A percentile compares a stretch with the other conserved stretches of the same genome.
Conservation (phyloP, 108 stramenopile species). For the Cylindrotheca fusiformis region DNA sequence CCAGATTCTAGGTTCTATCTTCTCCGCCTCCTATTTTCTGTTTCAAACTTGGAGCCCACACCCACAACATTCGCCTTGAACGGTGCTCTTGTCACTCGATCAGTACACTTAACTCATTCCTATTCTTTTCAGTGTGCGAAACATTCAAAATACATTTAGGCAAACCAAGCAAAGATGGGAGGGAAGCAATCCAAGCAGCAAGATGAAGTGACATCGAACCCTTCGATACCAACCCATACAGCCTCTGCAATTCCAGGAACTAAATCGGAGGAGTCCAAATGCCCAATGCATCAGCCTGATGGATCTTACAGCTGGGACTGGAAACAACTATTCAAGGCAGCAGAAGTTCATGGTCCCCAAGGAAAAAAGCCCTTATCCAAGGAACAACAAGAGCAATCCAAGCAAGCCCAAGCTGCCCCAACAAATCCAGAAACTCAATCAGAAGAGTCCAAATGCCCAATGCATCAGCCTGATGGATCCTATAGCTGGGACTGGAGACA, state of each 20-base stretch:
- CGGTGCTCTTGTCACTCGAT: too few species aligned
- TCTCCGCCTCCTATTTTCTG: not conserved
- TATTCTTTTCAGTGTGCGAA: too few species aligned
- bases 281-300: slow-evolving; percentile 42
- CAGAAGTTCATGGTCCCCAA: slow-evolving; percentile 29
- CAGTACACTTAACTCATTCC: too few species aligned
- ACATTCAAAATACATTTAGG: not conserved
- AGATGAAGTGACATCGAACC: slow-evolving; percentile 1
- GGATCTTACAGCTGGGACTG: slow-evolving; percentile 45
- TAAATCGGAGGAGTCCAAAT: slow-evolving; percentile 37
- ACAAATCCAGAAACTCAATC: slow-evolving; percentile 1
- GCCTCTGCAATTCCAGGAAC: not conserved
- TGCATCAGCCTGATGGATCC: slow-evolving; percentile 38
- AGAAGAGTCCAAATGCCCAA: slow-evolving; percentile 38
- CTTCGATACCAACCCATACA: not conserved
- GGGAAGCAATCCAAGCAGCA: slow-evolving; percentile 20
- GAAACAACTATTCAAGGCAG: slow-evolving; percentile 23
- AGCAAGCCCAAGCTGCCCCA: slow-evolving; percentile 1
- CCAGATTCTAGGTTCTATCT: not conserved
- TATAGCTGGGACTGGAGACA: slow-evolving; percentile 40
- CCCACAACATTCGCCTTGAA: too few species aligned
- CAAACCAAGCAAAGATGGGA: slow-evolving; percentile 16
- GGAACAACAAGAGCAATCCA: slow-evolving; percentile 26
- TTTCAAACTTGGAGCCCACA: too few species aligned
- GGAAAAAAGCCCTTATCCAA: slow-evolving; percentile 32